phyloP scores from a whole-genome alignment of 2,329 filamentous ascomycete species.

The Colletotrichum karsti region DNA sequence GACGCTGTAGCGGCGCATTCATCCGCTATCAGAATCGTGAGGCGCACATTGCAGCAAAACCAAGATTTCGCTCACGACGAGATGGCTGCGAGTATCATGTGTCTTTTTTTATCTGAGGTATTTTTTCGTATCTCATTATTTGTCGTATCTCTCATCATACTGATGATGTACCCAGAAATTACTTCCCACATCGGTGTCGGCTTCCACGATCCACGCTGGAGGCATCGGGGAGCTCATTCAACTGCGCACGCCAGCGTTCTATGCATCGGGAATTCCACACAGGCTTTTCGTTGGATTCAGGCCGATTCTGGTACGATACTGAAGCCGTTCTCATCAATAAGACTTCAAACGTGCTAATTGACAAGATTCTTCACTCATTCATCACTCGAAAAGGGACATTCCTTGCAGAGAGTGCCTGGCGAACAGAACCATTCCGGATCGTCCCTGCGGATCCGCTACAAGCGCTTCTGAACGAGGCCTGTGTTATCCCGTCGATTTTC shows the following conservation, averaged over 20 bases:
- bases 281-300: constrained; percentile 48
- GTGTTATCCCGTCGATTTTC: constrained; percentile 36
- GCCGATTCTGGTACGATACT: constrained; percentile 43
- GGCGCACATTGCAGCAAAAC: constrained; percentile 26
- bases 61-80: constrained; percentile 31
- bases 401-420: constrained; percentile 39
- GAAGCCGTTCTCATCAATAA: not conserved
- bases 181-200: constrained; percentile 37
- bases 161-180: constrained; percentile 32
- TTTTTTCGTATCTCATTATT: not conserved
- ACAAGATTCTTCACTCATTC: constrained; percentile 40
- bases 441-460: constrained; percentile 40
- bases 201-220: constrained; percentile 40
- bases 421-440: constrained; percentile 37
- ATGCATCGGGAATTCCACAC: constrained; percentile 42
- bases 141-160: accelerated
- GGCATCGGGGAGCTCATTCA: constrained; percentile 44
- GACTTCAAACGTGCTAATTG: too few species aligned
- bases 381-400: constrained; percentile 39
- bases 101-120: constrained; percentile 41
- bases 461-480: constrained; percentile 38
- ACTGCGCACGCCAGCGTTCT: constrained; percentile 37
- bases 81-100: constrained; percentile 44
- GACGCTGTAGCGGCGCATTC: constrained; percentile 38
- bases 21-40: constrained; percentile 38